Evolutionary conservation across 2,329 filamentous ascomycete species (phyloP), one percentile per base, ranked within the genome.

Genomic region (Fusarium cyanostomum): DNA sequence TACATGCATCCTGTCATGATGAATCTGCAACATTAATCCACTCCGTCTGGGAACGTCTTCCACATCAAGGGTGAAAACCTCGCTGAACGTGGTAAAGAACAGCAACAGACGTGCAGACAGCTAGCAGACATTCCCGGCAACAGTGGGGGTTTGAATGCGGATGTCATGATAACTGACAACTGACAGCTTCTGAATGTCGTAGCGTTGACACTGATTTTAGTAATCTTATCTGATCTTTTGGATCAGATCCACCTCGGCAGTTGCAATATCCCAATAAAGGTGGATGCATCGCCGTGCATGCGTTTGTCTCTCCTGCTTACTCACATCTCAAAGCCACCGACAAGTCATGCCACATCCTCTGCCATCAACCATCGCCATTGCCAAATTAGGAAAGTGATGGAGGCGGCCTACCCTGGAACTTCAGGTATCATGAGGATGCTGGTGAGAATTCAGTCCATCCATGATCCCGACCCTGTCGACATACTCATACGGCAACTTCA

Each of bases 141-240:
- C 11, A 52, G 30, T 55, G 52, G 41, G 37, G 52, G 52, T 15
- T 9, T 38, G 18, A 13, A 39, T 27, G 16, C 44, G 53, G 53
- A 50, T 38, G 43, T 34, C 43, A 15, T 11, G 31, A n/a, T n/a
- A 21, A 52, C 41, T 51, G 26, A n/a, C 30, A 31, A 34, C 31
- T 10, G 26, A 59, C 38, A 34, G 18, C 39, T 43, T 46, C 8
- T 21, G 3, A n/a, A 33, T 52, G 30, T 53, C 45, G 52, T 62
- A 30, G 50, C 44, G 41, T 38, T 33, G 53, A 31, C n/a, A 13
- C 15, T 27, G 18, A 27, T 50, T 41, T 34, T 43, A 13, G 27
- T 56, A 43, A 64, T 63, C 60, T 63, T 63, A 63, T 63, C 60
- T 56, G 60, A 63, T 63, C 56, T 18, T 50, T 11, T 9, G 30